phyloP scores from a whole-genome alignment of 2,329 filamentous ascomycete species.

The Verticillium nonalfalfae region DNA sequence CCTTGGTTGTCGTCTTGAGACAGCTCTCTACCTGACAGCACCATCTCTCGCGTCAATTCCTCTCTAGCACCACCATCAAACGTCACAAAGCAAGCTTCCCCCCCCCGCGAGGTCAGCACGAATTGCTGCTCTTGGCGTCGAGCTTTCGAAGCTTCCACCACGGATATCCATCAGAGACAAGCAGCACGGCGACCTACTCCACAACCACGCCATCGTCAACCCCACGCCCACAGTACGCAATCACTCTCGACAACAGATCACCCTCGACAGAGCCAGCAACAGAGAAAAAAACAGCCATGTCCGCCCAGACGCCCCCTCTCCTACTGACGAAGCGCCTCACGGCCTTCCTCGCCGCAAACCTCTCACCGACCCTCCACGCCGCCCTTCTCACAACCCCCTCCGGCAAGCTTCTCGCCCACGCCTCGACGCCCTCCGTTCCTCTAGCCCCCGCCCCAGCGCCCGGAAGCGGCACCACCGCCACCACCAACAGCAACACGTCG shows the following conservation, averaged over 20 bases:
- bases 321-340: constrained; percentile 62
- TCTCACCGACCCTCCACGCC: constrained; percentile 50
- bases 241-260: neutral
- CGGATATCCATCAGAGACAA: too few species aligned
- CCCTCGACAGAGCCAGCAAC: neutral
- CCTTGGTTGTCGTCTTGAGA: neutral
- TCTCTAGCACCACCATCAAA: neutral
- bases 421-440: constrained; percentile 34
- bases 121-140: neutral
- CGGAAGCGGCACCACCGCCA: neutral
- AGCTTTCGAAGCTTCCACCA: neutral
- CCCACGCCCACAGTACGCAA: neutral
- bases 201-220: too few species aligned
- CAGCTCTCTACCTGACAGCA: neutral
- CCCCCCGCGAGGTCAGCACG: neutral
- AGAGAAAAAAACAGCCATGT: constrained; percentile 19
- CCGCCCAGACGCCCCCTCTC: constrained; percentile 44
- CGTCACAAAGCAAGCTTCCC: neutral
- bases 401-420: constrained; percentile 58
- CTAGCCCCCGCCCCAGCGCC: neutral
- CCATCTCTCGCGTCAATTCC: neutral
- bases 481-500: neutral
- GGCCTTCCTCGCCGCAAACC: constrained; percentile 52
- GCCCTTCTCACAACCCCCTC: constrained; percentile 53
- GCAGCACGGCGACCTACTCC: too few species aligned